Percentiles rank a stretch among this genome's conserved stretches.
These are phyloP conservation scores for Starmerella stellata DNA, from an alignment of 805 yeast genomes.

Conservation along the genomic window DNA sequence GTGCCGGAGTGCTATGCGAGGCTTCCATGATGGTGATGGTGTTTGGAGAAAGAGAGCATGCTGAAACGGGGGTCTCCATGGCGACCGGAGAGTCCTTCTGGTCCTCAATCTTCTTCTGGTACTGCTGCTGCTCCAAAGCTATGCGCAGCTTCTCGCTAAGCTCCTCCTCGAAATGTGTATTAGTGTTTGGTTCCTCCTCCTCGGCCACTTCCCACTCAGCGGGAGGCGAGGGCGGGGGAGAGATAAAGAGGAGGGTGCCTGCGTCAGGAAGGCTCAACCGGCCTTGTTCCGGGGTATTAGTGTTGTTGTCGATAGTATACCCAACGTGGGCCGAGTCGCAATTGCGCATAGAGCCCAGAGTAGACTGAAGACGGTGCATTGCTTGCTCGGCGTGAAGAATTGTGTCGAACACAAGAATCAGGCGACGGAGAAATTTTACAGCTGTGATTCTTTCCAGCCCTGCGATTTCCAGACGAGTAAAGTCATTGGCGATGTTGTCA, in stretches of 20 bases:
- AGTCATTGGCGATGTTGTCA: not conserved
- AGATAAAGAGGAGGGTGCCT: slow-evolving; percentile 15
- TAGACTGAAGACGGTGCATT: slow-evolving; percentile 1
- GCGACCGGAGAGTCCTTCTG: not conserved
- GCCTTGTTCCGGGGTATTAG: slow-evolving; percentile 1
- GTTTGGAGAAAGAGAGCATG: slow-evolving; percentile 9
- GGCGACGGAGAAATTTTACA: slow-evolving; percentile 14
- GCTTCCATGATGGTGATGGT: slow-evolving; percentile 10
- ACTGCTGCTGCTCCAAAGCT: slow-evolving; percentile 8
- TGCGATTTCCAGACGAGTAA: not conserved
- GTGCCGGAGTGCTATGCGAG: slow-evolving; percentile 5
- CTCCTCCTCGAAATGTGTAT: slow-evolving; percentile 13
- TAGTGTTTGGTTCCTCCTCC: slow-evolving; percentile 17
- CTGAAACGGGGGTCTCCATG: not conserved
- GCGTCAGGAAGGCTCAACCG: slow-evolving; percentile 15
- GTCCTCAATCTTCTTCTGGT: not conserved
- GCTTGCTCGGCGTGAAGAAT: slow-evolving; percentile 8
- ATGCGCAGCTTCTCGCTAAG: slow-evolving; percentile 11
- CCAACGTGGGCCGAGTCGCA: slow-evolving; percentile 7
- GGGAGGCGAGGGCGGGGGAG: slow-evolving; percentile 19
- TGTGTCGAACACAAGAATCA: slow-evolving; percentile 14
- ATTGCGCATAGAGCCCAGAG: not conserved
- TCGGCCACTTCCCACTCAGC: slow-evolving; percentile 13
- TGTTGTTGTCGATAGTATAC: slow-evolving; percentile 7
- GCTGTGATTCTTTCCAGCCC: slow-evolving; percentile 11